Evolutionary conservation across 2,329 filamentous ascomycete genomes (phyloP).

Genomic region (Amesomyces nigricolor): DNA sequence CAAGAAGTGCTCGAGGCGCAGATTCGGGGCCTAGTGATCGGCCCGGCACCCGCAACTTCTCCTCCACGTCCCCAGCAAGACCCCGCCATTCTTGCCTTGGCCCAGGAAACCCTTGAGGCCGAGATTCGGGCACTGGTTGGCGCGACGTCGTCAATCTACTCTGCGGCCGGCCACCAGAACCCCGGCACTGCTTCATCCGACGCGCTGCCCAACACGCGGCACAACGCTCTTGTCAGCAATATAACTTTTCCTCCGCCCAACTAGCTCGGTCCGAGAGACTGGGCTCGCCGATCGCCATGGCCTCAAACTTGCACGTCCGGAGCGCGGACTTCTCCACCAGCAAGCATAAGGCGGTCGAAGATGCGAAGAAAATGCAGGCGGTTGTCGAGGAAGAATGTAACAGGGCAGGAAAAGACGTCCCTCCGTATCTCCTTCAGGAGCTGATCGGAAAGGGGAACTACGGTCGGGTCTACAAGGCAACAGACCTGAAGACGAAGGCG

Average conservation of each 20-base stretch:
- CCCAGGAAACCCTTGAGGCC: too few species aligned
- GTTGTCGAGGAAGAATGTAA: constrained; percentile 53
- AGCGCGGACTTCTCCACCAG: constrained; percentile 29
- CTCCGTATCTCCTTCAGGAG: constrained; percentile 57
- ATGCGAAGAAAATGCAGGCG: constrained; percentile 59
- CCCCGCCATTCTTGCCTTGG: too few species aligned
- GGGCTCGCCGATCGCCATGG: constrained; percentile 25
- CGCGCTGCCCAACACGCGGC: not conserved
- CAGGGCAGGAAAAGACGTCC: constrained; percentile 49
- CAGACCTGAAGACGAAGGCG: constrained; percentile 33
- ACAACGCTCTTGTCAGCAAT: not conserved
- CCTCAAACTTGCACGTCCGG: constrained; percentile 28
- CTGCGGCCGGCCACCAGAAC: not conserved
- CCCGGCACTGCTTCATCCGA: not conserved
- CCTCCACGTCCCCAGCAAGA: too few species aligned
- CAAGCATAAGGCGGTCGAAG: constrained; percentile 50
- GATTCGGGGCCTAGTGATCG: not conserved
- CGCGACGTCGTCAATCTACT: too few species aligned
- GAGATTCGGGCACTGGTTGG: too few species aligned
- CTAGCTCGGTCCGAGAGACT: constrained; percentile 1
- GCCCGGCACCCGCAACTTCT: not conserved
- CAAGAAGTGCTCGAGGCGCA: not conserved
- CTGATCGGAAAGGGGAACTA: constrained; percentile 65
- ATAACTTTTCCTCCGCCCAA: not conserved
- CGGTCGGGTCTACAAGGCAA: constrained; percentile 62